Evolutionary conservation across 345 rosid genomes (phyloP).

Genomic region (Pistacia integerrima): DNA sequence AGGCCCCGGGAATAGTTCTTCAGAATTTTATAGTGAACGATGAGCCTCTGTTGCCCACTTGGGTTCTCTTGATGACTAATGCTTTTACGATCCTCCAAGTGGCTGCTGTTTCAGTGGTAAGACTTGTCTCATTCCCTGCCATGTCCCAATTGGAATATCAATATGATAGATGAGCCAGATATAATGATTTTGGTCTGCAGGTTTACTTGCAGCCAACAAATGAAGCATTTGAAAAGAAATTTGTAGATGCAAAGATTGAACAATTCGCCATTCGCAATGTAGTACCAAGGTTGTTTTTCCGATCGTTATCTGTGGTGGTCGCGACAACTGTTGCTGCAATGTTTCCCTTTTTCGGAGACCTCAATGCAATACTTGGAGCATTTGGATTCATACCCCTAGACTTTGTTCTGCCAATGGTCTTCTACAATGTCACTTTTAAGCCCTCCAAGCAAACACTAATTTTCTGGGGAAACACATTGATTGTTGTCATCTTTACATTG

Average conservation of each 20-base stretch:
- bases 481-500: conserved; percentile 10
- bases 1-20: conserved; percentile 20
- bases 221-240: conserved; percentile 21
- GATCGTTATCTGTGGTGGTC: conserved; percentile 15
- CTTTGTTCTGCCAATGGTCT: conserved; percentile 27
- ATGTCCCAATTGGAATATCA: not conserved
- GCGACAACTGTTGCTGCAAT: conserved; percentile 19
- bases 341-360: conserved; percentile 34
- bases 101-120: conserved; percentile 26
- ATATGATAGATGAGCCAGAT: not conserved
- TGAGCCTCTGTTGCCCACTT: conserved; percentile 19
- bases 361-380: conserved; percentile 32
- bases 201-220: conserved; percentile 35
- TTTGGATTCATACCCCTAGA: conserved; percentile 34
- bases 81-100: conserved; percentile 26
- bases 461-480: conserved; percentile 18
- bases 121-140: not conserved
- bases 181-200: conserved; percentile 4
- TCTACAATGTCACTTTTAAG: conserved; percentile 31
- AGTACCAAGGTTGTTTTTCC: conserved; percentile 24
- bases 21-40: conserved; percentile 19
- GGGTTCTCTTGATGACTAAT: conserved; percentile 32
- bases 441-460: conserved; percentile 19
- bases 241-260: conserved; percentile 13
- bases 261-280: conserved; percentile 27